phyloP scores from a whole-genome alignment of 1,284 basidiomycete genomes.

The Ceratobasidium sp. region DNA sequence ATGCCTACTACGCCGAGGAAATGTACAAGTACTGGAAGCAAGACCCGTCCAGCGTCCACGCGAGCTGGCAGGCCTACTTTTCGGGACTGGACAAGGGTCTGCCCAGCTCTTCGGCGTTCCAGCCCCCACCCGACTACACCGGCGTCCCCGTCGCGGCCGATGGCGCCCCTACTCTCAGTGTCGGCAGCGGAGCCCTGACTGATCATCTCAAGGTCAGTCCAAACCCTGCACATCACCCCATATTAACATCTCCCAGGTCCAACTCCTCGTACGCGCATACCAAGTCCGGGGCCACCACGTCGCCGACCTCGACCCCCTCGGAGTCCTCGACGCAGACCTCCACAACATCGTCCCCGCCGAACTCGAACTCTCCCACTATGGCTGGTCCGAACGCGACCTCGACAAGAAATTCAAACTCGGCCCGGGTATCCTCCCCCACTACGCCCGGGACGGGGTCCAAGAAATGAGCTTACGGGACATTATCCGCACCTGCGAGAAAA shows the following conservation, averaged over 20 bases:
- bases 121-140: constrained; percentile 73
- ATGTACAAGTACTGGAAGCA: constrained; percentile 93
- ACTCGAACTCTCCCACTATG: constrained; percentile 90
- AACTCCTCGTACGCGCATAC: constrained; percentile 96
- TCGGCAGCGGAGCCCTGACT: constrained; percentile 69
- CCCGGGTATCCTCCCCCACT: constrained; percentile 95
- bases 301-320: constrained; percentile 94
- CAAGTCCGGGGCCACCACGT: constrained; percentile 98
- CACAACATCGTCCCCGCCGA: constrained; percentile 79
- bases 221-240: background rate
- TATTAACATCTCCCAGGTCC: constrained; percentile 64
- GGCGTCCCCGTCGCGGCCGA: constrained; percentile 70
- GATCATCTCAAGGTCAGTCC: constrained; percentile 88
- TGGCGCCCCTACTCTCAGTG: constrained; percentile 82
- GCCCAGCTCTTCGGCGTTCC: constrained; percentile 82
- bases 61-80: constrained; percentile 96
- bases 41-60: constrained; percentile 91
- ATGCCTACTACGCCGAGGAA: constrained; percentile 95
- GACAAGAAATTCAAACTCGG: constrained; percentile 94
- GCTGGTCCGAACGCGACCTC: constrained; percentile 92
- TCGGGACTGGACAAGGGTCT: constrained; percentile 90
- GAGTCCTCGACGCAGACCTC: constrained; percentile 89
- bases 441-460: constrained; percentile 81
- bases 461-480: constrained; percentile 93
- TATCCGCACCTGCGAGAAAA: constrained; percentile 89